Percentiles rank a stretch among this genome's conserved stretches.
phyloP scores from a whole-genome alignment of 176 grass and related monocot species.

The Oryza meyeriana region DNA sequence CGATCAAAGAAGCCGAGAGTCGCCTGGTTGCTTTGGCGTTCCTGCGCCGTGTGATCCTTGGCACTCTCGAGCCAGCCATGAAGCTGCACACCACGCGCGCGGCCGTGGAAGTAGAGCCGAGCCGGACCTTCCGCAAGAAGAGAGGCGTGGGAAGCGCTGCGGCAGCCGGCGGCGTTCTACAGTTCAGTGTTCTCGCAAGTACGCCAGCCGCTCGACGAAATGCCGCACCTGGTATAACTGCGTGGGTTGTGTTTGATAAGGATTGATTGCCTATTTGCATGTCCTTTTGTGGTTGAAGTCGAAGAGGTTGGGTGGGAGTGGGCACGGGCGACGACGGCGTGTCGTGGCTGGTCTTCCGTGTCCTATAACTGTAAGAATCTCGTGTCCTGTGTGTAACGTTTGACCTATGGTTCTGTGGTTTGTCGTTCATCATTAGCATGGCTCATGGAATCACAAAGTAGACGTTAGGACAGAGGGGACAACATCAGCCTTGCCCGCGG shows the following conservation, averaged over 20 bases:
- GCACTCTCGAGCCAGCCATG: constrained; percentile 15
- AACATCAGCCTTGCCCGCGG: too few species aligned
- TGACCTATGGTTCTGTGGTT: background rate
- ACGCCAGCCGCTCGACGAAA: constrained; percentile 43
- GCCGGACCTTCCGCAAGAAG: background rate
- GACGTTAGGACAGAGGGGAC: too few species aligned
- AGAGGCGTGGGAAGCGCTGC: background rate
- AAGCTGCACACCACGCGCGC: background rate
- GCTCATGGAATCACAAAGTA: background rate
- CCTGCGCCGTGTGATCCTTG: background rate
- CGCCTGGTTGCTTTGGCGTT: background rate
- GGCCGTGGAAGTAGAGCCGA: background rate
- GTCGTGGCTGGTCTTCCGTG: constrained; percentile 47
- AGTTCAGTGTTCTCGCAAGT: constrained; percentile 45
- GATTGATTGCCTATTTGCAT: background rate
- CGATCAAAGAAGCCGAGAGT: background rate
- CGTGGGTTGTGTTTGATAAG: background rate
- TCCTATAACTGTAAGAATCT: constrained; percentile 39
- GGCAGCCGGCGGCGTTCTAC: constrained; percentile 25
- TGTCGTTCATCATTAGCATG: background rate
- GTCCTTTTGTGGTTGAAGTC: constrained; percentile 25
- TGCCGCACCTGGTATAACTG: background rate
- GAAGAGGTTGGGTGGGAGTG: constrained; percentile 70
- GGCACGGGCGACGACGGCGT: constrained; percentile 39
- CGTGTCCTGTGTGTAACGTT: too few species aligned